These are phyloP conservation scores for Sodiomyces alkalinus DNA, from an alignment of 2,329 filamentous ascomycete species.

Conservation along the genomic window DNA sequence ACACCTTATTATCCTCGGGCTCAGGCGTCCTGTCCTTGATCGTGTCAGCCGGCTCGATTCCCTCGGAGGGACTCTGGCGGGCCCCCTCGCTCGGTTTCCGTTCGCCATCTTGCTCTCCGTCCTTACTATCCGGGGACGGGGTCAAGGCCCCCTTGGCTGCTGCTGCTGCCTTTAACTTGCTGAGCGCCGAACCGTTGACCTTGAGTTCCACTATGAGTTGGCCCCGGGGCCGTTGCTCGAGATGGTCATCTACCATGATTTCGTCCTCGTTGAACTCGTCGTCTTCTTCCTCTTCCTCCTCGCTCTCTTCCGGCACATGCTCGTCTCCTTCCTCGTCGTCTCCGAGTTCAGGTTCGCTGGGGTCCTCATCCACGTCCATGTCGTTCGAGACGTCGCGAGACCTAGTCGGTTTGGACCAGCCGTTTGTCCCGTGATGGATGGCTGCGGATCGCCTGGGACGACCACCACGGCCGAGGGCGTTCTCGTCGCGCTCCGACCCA, in stretches of 20 bases:
- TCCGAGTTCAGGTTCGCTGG: conserved; percentile 59
- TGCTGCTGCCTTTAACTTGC: too few species aligned
- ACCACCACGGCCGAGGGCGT: conserved; percentile 26
- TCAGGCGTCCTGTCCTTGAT: conserved; percentile 6
- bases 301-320: conserved; percentile 44
- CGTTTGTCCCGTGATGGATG: conserved; percentile 31
- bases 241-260: conserved; percentile 37
- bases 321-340: conserved; percentile 62
- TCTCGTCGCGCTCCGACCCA: conserved; percentile 17
- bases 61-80: background rate
- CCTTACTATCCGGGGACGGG: conserved; percentile 3
- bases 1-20: conserved; percentile 5
- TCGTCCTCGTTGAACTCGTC: conserved; percentile 43
- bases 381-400: conserved; percentile 18
- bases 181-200: conserved; percentile 25
- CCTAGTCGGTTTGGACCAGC: conserved; percentile 18
- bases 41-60: conserved; percentile 3
- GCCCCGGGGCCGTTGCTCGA: conserved; percentile 28
- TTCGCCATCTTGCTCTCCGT: background rate
- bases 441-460: conserved; percentile 36
- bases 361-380: conserved; percentile 48
- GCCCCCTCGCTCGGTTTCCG: background rate
- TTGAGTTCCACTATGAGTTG: conserved; percentile 65
- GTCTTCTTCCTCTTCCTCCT: conserved; percentile 44
- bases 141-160: conserved; percentile 2